These are phyloP conservation scores for Fusarium anthophilum DNA, from an alignment of 2,329 filamentous ascomycete species.

Conservation along the genomic window DNA sequence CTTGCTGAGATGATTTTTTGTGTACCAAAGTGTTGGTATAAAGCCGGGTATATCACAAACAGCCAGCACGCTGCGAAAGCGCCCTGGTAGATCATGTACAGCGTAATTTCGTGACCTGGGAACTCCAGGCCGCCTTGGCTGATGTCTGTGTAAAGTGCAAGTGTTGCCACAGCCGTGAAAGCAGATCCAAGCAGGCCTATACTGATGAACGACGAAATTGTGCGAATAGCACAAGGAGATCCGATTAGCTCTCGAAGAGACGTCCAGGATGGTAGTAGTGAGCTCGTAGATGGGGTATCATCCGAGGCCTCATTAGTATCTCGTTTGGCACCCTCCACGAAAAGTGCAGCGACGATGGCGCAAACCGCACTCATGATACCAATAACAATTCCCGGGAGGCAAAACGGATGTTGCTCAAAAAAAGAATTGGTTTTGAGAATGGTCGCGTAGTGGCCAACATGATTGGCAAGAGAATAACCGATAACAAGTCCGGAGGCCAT, in stretches of 20 bases:
- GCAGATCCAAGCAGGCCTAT: neutral
- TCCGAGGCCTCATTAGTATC: neutral
- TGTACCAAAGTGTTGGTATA: neutral
- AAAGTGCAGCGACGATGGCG: neutral
- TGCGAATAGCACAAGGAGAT: neutral
- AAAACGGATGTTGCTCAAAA: neutral
- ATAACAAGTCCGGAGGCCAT: neutral
- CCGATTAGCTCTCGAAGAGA: neutral
- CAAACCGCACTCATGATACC: neutral
- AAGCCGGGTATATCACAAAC: neutral
- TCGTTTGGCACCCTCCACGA: neutral
- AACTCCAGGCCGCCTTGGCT: neutral
- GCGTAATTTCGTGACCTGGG: neutral
- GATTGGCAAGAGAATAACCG: neutral
- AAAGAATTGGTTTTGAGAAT: neutral
- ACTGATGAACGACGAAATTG: neutral
- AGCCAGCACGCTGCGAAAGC: neutral
- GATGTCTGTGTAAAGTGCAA: neutral
- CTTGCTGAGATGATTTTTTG: neutral
- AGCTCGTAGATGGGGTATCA: neutral
- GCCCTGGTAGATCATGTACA: neutral
- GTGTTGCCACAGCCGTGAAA: neutral
- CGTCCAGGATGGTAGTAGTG: no score
- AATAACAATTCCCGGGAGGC: neutral
- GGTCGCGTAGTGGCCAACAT: neutral